Percentiles rank a stretch among this genome's conserved stretches.
Evolutionary conservation across 192 early-diverging fungal genomes (phyloP).

Genomic region (Podila clonocystis): DNA sequence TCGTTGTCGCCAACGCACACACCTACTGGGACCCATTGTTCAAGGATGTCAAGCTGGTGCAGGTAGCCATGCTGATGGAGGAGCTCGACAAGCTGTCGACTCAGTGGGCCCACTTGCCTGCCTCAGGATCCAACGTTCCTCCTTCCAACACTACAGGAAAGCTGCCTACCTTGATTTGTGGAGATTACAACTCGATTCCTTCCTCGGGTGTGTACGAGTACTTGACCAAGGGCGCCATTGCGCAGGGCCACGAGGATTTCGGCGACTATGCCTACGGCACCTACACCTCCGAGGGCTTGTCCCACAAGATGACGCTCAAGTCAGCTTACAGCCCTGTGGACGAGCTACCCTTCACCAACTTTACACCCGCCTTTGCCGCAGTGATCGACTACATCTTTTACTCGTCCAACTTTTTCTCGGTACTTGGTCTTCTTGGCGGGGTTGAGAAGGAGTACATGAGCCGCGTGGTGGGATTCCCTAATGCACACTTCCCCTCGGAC

Average conservation of each 20-base stretch:
- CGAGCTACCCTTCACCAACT: slow-evolving; percentile 94
- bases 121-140: slow-evolving; percentile 17
- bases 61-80: slow-evolving; percentile 93
- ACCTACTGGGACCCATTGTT: slow-evolving; percentile 94
- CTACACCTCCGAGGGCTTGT: slow-evolving; percentile 85
- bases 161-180: slow-evolving; percentile 81
- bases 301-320: slow-evolving; percentile 85
- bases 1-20: slow-evolving; percentile 91
- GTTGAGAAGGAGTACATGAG: slow-evolving; percentile 85
- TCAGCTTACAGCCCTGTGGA: slow-evolving; percentile 79
- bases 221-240: slow-evolving; percentile 77
- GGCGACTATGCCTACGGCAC: slow-evolving; percentile 81
- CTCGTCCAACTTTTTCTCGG: slow-evolving; percentile 74
- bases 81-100: slow-evolving; percentile 77
- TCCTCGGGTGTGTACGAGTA: slow-evolving; percentile 94
- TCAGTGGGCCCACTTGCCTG: slow-evolving; percentile 57
- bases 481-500: slow-evolving; percentile 87
- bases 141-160: slow-evolving; percentile 53
- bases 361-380: slow-evolving; percentile 84
- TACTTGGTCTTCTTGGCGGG: slow-evolving; percentile 82
- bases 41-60: slow-evolving; percentile 96
- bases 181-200: slow-evolving; percentile 94
- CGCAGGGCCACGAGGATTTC: slow-evolving; percentile 89
- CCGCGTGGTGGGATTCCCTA: slow-evolving; percentile 91
- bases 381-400: slow-evolving; percentile 98